Percentiles rank a stretch among this genome's conserved stretches.
Evolutionary conservation across 192 early-diverging fungal genomes (phyloP).

Genomic region (Coemansia sp.): DNA sequence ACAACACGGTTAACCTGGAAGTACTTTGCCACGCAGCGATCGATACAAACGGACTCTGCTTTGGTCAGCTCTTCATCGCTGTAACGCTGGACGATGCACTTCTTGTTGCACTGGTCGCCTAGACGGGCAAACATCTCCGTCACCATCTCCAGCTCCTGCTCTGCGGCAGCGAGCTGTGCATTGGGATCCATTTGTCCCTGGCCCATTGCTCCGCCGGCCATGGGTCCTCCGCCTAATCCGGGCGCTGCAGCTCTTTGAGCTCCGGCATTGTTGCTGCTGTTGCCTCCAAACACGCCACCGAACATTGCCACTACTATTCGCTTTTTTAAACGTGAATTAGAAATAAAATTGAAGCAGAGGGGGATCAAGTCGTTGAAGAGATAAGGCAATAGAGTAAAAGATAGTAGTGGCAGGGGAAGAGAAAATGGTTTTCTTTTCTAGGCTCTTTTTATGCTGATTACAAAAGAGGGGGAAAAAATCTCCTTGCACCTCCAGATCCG

Average conservation of each 20-base stretch:
- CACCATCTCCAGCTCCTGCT: conserved; percentile 83
- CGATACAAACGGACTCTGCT: conserved; percentile 87
- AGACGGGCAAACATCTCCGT: conserved; percentile 80
- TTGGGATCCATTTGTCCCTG: conserved; percentile 47
- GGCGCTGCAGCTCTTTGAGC: conserved; percentile 15
- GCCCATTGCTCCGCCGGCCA: conserved; percentile 28
- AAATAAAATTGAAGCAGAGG: background rate
- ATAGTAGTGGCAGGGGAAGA: too few species aligned
- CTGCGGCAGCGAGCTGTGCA: conserved; percentile 58
- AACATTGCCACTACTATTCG: conserved; percentile 25
- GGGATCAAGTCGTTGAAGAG: background rate
- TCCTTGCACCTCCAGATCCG: too few species aligned
- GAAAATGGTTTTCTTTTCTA: too few species aligned
- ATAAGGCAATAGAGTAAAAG: too few species aligned
- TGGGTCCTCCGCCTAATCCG: conserved; percentile 18
- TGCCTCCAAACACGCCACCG: conserved; percentile 47
- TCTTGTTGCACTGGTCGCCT: conserved; percentile 76
- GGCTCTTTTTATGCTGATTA: too few species aligned
- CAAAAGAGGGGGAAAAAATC: too few species aligned
- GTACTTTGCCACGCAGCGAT: conserved; percentile 88
- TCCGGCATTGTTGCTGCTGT: conserved; percentile 3
- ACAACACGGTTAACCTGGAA: conserved; percentile 77
- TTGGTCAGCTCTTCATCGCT: conserved; percentile 82
- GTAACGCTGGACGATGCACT: conserved; percentile 83
- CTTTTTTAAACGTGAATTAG: background rate